Percentiles rank a stretch among this genome's conserved stretches.
Conservation (phyloP, 2,329 filamentous ascomycete genomes). For the Diaporthe capsici region DNA sequence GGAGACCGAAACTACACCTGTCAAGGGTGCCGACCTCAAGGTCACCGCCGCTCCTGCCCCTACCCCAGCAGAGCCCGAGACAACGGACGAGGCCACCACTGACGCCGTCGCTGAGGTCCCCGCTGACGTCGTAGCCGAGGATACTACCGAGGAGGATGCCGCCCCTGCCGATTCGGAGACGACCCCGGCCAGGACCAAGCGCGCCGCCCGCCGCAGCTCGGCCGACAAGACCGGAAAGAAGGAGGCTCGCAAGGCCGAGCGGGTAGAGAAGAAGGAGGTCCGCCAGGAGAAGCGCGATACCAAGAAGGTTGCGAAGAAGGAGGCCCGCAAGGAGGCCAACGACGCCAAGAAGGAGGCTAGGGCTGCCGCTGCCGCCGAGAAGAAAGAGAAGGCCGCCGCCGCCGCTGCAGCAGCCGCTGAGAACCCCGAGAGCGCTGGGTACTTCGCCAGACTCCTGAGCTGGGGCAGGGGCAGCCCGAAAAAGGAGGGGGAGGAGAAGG, state of each 20-base stretch:
- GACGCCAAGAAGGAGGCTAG: constrained; percentile 18
- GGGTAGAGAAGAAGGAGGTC: constrained; percentile 11
- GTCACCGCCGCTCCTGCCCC: neutral
- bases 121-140: neutral
- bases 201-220: constrained; percentile 11
- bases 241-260: constrained; percentile 14
- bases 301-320: constrained; percentile 24
- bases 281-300: constrained; percentile 15
- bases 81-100: neutral
- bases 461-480: constrained; percentile 10
- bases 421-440: constrained; percentile 16
- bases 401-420: neutral
- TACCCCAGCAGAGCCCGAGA: constrained; percentile 9
- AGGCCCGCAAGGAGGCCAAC: constrained; percentile 21
- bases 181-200: neutral
- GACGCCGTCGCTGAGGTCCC: neutral
- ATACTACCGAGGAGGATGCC: neutral
- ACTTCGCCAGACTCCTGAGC: constrained; percentile 24
- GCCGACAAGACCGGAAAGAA: constrained; percentile 14
- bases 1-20: neutral
- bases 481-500: neutral
- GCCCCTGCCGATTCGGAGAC: neutral
- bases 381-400: constrained; percentile 16
- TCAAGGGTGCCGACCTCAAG: neutral
- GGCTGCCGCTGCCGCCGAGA: neutral